A percentile compares a stretch with the other conserved stretches of the same genome.
phyloP scores from a whole-genome alignment of 2,329 filamentous ascomycete species.

The Calonectria hawksworthii region DNA sequence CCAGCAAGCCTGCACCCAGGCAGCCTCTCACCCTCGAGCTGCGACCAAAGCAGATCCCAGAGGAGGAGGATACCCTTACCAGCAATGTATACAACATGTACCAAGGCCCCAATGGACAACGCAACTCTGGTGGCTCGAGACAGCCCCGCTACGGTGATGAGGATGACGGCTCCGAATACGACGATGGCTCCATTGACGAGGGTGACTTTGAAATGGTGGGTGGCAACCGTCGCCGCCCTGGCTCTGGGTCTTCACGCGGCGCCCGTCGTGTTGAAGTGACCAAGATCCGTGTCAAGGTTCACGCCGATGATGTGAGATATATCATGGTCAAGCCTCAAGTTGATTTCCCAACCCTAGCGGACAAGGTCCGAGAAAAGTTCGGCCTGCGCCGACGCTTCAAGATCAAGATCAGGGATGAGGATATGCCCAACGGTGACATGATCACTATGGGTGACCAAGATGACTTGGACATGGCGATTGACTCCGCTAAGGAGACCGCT shows the following conservation, averaged over 20 bases:
- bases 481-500: slow-evolving; percentile 76
- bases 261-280: slow-evolving; percentile 76
- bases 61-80: slow-evolving; percentile 74
- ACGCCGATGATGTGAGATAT: slow-evolving; percentile 91
- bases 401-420: slow-evolving; percentile 90
- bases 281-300: slow-evolving; percentile 92
- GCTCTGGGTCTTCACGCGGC: slow-evolving; percentile 63
- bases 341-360: slow-evolving; percentile 82
- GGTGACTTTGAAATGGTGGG: slow-evolving; percentile 86
- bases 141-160: slow-evolving; percentile 81
- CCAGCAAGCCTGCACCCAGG: slow-evolving; percentile 60
- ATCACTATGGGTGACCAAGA: slow-evolving; percentile 98
- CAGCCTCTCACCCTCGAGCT: slow-evolving; percentile 49
- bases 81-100: slow-evolving; percentile 80
- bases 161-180: slow-evolving; percentile 82
- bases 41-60: slow-evolving; percentile 51
- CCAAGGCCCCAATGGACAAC: slow-evolving; percentile 57
- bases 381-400: slow-evolving; percentile 83
- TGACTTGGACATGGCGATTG: slow-evolving; percentile 90
- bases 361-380: slow-evolving; percentile 89
- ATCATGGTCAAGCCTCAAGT: slow-evolving; percentile 84
- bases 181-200: slow-evolving; percentile 76
- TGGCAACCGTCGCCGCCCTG: slow-evolving; percentile 60
- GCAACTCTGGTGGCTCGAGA: slow-evolving; percentile 52
- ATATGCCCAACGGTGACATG: slow-evolving; percentile 84